Evolutionary conservation across 2,329 filamentous ascomycete genomes (phyloP).

Genomic region (Fusarium subtropicale): DNA sequence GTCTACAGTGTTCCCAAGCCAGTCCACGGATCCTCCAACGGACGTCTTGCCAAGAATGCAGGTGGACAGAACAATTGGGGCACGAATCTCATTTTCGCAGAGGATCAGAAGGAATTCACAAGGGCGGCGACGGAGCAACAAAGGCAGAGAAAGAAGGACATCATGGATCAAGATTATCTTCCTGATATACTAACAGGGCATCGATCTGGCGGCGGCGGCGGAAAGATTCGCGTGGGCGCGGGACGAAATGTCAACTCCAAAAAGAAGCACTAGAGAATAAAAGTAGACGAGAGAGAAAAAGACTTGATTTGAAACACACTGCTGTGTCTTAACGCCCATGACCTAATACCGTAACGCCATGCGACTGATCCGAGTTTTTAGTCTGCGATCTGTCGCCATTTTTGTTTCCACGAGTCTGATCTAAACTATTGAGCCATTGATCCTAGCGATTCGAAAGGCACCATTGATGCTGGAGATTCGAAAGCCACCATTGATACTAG

Average conservation of each 20-base stretch:
- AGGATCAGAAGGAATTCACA: constrained; percentile 95
- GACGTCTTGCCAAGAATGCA: constrained; percentile 73
- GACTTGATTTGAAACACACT: constrained; percentile 28
- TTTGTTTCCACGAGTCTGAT: constrained; percentile 1
- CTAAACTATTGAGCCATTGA: neutral
- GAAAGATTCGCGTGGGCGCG: constrained; percentile 82
- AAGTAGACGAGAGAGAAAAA: constrained; percentile 7
- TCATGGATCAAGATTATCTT: constrained; percentile 96
- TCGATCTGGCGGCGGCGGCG: constrained; percentile 70
- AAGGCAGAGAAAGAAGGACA: constrained; percentile 77
- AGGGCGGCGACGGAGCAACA: constrained; percentile 72
- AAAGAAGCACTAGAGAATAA: constrained; percentile 62
- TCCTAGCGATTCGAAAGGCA: neutral
- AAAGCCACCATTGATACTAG: neutral
- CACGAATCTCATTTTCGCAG: constrained; percentile 82
- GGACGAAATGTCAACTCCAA: constrained; percentile 87
- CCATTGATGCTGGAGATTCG: neutral
- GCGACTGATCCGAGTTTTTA: neutral
- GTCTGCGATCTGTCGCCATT: neutral
- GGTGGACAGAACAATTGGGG: constrained; percentile 93
- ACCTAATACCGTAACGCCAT: constrained; percentile 38
- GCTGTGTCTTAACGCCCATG: constrained; percentile 35
- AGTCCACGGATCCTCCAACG: constrained; percentile 81
- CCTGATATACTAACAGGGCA: constrained; percentile 87
- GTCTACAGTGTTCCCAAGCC: constrained; percentile 94